Base-by-base conservation (phyloP, 768 basidiomycete species). In the Phylloporus rhodoxanthus region DNA sequence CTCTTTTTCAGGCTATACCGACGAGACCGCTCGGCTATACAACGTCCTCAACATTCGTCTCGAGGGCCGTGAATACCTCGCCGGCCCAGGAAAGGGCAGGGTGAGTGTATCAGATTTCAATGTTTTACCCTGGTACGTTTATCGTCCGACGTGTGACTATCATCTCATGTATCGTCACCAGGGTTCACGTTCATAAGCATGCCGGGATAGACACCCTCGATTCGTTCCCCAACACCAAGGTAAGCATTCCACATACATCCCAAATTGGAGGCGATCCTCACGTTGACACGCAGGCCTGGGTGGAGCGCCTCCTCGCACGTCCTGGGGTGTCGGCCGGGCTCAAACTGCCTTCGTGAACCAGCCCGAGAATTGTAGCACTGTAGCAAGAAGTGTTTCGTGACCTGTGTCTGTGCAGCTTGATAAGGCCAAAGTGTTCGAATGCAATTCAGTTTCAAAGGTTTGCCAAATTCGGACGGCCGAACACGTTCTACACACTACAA, bases 21-120 rank as follows among this genome's bases (percentile, higher is more conserved):
- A 89, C 23, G 93, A 95, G 74, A 87, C 88, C 3, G 82, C 80
- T 57, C 80, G 93, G 21, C 75, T 94, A 19, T 92, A 87, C 62
- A 72, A 79, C n/a, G 92, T 94, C 4, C 76, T 94, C 37, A 82
- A 94, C 59, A 80, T 83, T 43, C 80, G 86, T 20, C 77, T 94
- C n/a, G 66, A 73, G 39, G 79, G 74, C 45, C 78, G 86, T 15
- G 89, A 92, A 34, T 94, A 77, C 64, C 80, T 95, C 14, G 89
- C 78, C 15, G 91, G 92, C n/a, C 70, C 82, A 10, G 84, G 80
- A 0, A 72, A 72, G 47, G 87, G 86, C 21, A 82, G 78, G 57
- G 79, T 76, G 62, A 80, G 75, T 34, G 67, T 92, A 41, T 91
- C 87, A 7, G 88, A 90, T 58, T 68, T 87, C 49, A 91, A 89